Percentiles rank a stretch among this genome's conserved stretches.
These are phyloP conservation scores for Lachancea meyersii DNA, from an alignment of 805 yeast genomes.

Conservation along the genomic window DNA sequence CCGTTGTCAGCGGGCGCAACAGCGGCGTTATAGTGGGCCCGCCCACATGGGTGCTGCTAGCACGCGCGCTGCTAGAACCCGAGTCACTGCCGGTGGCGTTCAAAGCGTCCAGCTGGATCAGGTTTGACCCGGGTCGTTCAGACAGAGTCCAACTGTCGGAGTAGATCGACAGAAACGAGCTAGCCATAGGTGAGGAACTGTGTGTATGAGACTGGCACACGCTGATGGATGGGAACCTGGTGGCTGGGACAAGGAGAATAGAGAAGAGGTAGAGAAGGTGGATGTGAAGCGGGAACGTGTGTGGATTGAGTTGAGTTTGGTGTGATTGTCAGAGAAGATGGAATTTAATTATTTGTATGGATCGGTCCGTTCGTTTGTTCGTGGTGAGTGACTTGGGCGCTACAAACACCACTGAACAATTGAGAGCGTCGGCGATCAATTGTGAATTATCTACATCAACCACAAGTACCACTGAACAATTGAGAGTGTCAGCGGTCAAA, in stretches of 20 bases:
- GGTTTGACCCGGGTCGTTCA: constrained; percentile 4
- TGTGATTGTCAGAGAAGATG: background rate
- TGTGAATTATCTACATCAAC: too few species aligned
- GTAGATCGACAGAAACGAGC: constrained; percentile 7
- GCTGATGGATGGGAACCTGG: background rate
- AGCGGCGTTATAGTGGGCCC: too few species aligned
- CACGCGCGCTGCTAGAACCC: background rate
- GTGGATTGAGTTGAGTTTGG: too few species aligned
- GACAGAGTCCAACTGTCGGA: constrained; percentile 10
- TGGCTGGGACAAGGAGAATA: background rate
- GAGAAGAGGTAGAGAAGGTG: background rate
- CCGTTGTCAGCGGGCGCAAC: background rate
- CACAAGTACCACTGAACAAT: too few species aligned
- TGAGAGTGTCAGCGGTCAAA: too few species aligned
- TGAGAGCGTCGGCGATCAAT: too few species aligned
- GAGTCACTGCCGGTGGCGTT: constrained; percentile 1
- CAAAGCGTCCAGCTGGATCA: constrained; percentile 1
- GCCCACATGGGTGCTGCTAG: too few species aligned
- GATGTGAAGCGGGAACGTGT: background rate
- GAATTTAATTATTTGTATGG: too few species aligned
- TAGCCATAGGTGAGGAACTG: constrained; percentile 1
- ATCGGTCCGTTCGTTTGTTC: too few species aligned
- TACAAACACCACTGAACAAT: too few species aligned
- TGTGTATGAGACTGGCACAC: too few species aligned
- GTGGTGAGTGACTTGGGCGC: too few species aligned